Conservation (phyloP, 768 basidiomycete genomes). For the Boletus vinaceobasis region DNA sequence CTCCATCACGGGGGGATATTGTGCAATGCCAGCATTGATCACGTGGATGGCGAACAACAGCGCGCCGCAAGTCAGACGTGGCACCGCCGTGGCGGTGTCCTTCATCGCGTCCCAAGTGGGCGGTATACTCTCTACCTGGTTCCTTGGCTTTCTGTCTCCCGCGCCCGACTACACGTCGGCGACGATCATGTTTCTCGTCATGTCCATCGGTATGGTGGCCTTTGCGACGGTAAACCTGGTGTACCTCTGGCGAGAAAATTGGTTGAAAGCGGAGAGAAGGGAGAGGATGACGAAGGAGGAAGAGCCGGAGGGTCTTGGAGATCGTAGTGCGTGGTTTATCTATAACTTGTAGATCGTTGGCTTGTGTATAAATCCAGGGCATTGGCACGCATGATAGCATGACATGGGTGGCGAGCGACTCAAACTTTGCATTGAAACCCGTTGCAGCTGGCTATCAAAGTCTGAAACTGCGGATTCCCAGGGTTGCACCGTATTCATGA, state of each 20-base stretch:
- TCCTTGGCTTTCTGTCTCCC: conserved; percentile 50
- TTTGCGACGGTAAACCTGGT: conserved; percentile 36
- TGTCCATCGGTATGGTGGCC: conserved; percentile 40
- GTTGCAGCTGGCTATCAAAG: no score
- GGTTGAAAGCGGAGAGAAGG: conserved; percentile 41
- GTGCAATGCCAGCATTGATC: conserved; percentile 48
- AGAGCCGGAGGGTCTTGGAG: conserved; percentile 45
- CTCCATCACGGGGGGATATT: conserved; percentile 49
- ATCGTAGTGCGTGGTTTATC: conserved; percentile 54
- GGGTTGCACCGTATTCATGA: no score
- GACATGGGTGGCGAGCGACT: no score
- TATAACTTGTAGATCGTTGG: conserved; percentile 38
- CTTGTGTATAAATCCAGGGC: background rate
- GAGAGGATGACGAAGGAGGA: conserved; percentile 30
- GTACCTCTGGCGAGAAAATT: conserved; percentile 45
- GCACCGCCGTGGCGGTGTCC: conserved; percentile 53
- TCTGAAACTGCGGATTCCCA: no score
- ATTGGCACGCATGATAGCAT: background rate
- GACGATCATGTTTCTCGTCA: conserved; percentile 34
- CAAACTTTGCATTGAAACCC: no score
- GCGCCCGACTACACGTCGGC: conserved; percentile 50
- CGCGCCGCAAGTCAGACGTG: conserved; percentile 40
- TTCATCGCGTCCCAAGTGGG: conserved; percentile 56
- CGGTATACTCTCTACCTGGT: conserved; percentile 63
- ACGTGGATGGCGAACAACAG: conserved; percentile 66